Evolutionary conservation across 768 basidiomycete genomes (phyloP).

Genomic region (Auricularia sp.): DNA sequence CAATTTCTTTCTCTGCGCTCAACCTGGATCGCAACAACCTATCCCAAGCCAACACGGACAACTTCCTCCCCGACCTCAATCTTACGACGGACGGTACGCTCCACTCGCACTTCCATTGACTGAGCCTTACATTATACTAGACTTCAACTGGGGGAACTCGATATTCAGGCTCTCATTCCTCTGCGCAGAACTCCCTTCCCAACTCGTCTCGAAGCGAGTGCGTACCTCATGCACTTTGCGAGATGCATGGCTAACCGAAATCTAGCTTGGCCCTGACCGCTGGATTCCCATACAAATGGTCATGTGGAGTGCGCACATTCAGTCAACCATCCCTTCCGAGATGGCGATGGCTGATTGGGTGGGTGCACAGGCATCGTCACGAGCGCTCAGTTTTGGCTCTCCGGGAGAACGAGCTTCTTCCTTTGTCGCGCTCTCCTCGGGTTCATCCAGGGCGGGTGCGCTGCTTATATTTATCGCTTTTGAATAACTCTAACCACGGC

Average conservation of each 20-base stretch:
- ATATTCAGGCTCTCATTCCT: constrained; percentile 42
- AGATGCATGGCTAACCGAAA: too few species aligned
- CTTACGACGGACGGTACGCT: constrained; percentile 44
- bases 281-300: constrained; percentile 52
- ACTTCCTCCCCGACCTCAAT: constrained; percentile 49
- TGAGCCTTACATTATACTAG: neutral
- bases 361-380: constrained; percentile 26
- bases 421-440: constrained; percentile 36
- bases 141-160: constrained; percentile 52
- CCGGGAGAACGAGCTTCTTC: constrained; percentile 40
- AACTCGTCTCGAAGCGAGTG: constrained; percentile 49
- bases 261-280: constrained; percentile 45
- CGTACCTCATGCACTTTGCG: too few species aligned
- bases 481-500: too few species aligned
- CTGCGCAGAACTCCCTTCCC: constrained; percentile 54
- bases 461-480: neutral
- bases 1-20: constrained; percentile 52
- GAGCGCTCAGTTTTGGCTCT: constrained; percentile 49
- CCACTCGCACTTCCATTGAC: neutral
- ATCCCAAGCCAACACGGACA: constrained; percentile 58
- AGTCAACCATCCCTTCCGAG: neutral
- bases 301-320: constrained; percentile 33
- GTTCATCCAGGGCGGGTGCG: constrained; percentile 45
- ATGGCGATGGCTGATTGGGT: neutral
- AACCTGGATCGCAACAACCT: constrained; percentile 53